A percentile compares a stretch with the other conserved stretches of the same genome.
Conservation (phyloP, 306 rosid genomes). For the Castanea sativa region DNA sequence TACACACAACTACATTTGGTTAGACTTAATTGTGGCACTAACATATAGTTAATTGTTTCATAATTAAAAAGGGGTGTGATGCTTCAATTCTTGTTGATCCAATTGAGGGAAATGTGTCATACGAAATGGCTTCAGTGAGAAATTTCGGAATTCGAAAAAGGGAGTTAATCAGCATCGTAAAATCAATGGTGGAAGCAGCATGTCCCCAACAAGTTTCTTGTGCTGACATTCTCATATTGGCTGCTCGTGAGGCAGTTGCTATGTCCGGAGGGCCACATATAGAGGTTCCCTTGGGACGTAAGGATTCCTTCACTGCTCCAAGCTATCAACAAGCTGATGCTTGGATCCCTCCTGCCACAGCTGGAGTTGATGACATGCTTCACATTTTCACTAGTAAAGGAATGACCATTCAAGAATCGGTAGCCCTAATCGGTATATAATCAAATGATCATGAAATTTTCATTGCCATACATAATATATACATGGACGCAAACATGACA, state of each 20-base stretch:
- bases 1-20: background rate
- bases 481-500: background rate
- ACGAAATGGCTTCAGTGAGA: constrained; percentile 22
- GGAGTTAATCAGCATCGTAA: constrained; percentile 13
- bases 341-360: constrained; percentile 19
- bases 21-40: background rate
- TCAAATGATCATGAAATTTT: background rate
- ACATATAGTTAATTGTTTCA: background rate
- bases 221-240: constrained; percentile 34
- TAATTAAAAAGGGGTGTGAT: constrained; percentile 27
- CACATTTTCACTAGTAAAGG: constrained; percentile 24
- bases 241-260: constrained; percentile 35
- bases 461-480: background rate
- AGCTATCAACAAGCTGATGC: constrained; percentile 23
- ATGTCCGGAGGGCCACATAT: constrained; percentile 29
- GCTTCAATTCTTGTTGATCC: constrained; percentile 35
- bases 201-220: constrained; percentile 38
- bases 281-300: constrained; percentile 30
- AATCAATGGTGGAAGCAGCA: constrained; percentile 23
- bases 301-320: constrained; percentile 23
- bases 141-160: constrained; percentile 32
- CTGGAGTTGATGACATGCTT: constrained; percentile 32
- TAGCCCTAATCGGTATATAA: constrained; percentile 24
- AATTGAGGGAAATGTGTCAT: background rate
- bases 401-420: constrained; percentile 34